Percentiles rank a stretch among this genome's conserved stretches.
Evolutionary conservation across 2,329 filamentous ascomycete species (phyloP).

Genomic region (Neurospora sp.): DNA sequence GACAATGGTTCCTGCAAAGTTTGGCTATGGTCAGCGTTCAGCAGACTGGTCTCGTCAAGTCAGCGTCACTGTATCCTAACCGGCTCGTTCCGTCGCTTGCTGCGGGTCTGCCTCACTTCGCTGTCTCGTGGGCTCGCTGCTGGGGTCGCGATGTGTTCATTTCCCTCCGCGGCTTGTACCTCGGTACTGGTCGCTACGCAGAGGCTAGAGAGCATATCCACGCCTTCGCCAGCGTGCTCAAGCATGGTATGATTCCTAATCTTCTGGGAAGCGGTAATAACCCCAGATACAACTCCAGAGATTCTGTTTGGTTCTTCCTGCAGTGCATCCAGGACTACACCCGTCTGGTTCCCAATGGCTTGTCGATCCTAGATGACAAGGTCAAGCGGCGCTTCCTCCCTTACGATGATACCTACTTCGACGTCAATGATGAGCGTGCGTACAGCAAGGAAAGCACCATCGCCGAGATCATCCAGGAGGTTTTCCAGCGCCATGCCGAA

Average conservation of each 20-base stretch:
- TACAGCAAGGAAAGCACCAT: slow-evolving; percentile 80
- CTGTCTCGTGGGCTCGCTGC: slow-evolving; percentile 87
- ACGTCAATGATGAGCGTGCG: slow-evolving; percentile 67
- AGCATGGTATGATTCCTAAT: slow-evolving; percentile 98
- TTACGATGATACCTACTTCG: slow-evolving; percentile 93
- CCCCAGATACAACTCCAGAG: slow-evolving; percentile 89
- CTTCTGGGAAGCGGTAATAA: slow-evolving; percentile 75
- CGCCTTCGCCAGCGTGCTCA: slow-evolving; percentile 90
- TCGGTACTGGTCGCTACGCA: slow-evolving; percentile 78
- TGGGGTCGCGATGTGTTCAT: slow-evolving; percentile 99
- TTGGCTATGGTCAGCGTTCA: slow-evolving; percentile 88
- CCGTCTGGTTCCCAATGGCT: slow-evolving; percentile 68
- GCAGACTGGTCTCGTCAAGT: slow-evolving; percentile 80
- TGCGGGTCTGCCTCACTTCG: slow-evolving; percentile 88
- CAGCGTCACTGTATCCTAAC: slow-evolving; percentile 80
- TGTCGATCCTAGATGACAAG: slow-evolving; percentile 62
- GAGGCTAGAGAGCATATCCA: slow-evolving; percentile 91
- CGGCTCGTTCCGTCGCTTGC: slow-evolving; percentile 80
- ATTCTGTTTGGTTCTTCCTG: slow-evolving; percentile 96
- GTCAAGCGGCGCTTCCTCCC: slow-evolving; percentile 82
- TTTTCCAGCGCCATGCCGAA: slow-evolving; percentile 79
- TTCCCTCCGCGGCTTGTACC: slow-evolving; percentile 79
- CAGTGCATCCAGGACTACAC: slow-evolving; percentile 94
- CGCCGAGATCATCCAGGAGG: slow-evolving; percentile 85
- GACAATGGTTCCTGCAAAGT: slow-evolving; percentile 82